These are phyloP conservation scores for Plasmodium reichenowi DNA, from an alignment of 169 alveolate genomes.

Conservation along the genomic window DNA sequence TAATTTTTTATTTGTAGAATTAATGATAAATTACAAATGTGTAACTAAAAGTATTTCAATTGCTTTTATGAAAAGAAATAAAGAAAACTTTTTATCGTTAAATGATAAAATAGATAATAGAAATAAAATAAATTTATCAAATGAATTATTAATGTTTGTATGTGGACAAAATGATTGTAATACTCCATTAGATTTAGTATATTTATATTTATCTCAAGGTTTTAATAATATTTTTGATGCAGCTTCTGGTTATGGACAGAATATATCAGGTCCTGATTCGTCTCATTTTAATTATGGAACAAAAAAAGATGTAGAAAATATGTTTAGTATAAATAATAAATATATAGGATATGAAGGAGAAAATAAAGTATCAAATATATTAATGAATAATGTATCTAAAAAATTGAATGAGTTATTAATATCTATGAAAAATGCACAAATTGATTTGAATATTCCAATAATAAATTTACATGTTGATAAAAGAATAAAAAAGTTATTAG, in stretches of 20 bases:
- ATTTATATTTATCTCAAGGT: slow-evolving; percentile 77
- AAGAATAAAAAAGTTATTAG: slow-evolving; percentile 86
- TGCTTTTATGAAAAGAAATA: slow-evolving; percentile 76
- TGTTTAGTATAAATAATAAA: slow-evolving; percentile 7
- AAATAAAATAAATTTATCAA: slow-evolving; percentile 56
- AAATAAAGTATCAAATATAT: slow-evolving; percentile 57
- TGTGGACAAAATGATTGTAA: slow-evolving; percentile 72
- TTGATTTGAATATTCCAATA: slow-evolving; percentile 94
- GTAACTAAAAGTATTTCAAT: slow-evolving; percentile 70
- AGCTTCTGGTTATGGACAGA: slow-evolving; percentile 46
- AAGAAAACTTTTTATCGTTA: slow-evolving; percentile 45
- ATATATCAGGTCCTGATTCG: not conserved
- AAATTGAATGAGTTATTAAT: slow-evolving; percentile 90
- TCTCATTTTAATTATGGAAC: slow-evolving; percentile 13
- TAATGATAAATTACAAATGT: slow-evolving; percentile 67
- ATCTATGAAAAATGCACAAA: slow-evolving; percentile 93
- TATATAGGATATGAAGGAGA: slow-evolving; percentile 58
- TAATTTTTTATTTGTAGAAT: slow-evolving; percentile 57
- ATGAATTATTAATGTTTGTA: slow-evolving; percentile 74
- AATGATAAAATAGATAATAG: slow-evolving; percentile 35
- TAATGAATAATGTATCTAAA: slow-evolving; percentile 79
- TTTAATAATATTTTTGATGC: slow-evolving; percentile 76
- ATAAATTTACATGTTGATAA: slow-evolving; percentile 91
- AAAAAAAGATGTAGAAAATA: slow-evolving; percentile 35
- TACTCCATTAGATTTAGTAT: slow-evolving; percentile 75